Conservation (phyloP, 179 eudicot species). For the Beta lomatogona region DNA sequence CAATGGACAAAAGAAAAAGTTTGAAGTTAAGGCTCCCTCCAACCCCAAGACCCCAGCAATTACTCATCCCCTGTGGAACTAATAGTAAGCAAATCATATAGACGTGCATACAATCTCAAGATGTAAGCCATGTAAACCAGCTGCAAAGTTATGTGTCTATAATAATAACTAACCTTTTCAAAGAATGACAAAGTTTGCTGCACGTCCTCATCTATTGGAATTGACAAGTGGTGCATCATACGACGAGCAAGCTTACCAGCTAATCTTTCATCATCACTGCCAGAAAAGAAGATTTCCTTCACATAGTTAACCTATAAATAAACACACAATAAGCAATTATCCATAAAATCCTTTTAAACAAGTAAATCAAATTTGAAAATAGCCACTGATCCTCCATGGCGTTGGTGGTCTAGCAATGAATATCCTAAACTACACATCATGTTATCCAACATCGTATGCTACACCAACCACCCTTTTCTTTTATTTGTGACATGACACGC, state of each 20-base stretch:
- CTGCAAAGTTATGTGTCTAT: background rate
- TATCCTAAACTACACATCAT: no score
- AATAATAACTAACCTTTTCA: constrained; percentile 59
- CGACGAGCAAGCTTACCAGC: constrained; percentile 63
- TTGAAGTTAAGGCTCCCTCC: no score
- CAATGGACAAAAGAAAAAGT: background rate
- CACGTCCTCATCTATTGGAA: constrained; percentile 75
- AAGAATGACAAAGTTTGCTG: constrained; percentile 84
- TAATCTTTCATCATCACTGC: constrained; percentile 43
- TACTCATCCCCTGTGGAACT: background rate
- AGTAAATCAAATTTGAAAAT: background rate
- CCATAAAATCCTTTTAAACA: constrained; percentile 7
- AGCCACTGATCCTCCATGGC: background rate
- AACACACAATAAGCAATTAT: constrained; percentile 36
- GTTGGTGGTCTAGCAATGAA: no score
- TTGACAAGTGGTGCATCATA: constrained; percentile 80
- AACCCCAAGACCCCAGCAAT: background rate
- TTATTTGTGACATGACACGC: background rate
- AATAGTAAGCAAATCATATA: background rate
- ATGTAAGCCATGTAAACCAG: constrained; percentile 1
- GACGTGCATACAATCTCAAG: background rate
- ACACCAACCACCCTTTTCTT: background rate
- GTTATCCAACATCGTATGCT: background rate
- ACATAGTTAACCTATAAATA: constrained; percentile 67
- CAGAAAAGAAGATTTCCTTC: constrained; percentile 74